Conservation (phyloP, 768 basidiomycete species). For the Podaxis sp. region DNA sequence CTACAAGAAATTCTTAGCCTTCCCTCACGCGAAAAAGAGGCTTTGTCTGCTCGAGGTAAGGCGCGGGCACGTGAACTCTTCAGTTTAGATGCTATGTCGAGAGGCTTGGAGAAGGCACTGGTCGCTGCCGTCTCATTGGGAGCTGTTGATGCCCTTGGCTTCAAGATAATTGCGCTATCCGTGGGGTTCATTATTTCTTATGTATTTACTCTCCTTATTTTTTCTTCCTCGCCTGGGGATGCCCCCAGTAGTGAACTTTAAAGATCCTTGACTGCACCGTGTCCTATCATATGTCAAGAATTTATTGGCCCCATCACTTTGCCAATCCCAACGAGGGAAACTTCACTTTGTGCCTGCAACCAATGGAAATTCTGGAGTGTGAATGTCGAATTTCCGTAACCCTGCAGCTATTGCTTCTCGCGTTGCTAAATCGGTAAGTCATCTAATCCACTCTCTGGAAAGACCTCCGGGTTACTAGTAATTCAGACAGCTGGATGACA, state of each 20-base stretch:
- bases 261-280: background rate
- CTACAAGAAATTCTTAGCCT: constrained; percentile 55
- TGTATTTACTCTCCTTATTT: constrained; percentile 6
- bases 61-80: constrained; percentile 62
- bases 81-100: constrained; percentile 72
- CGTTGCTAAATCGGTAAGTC: too few relatives aligned
- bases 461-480: too few relatives aligned
- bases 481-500: too few relatives aligned
- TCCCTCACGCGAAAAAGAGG: constrained; percentile 33
- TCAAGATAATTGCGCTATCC: constrained; percentile 22
- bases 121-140: constrained; percentile 56
- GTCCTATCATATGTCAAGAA: background rate
- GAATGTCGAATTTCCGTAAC: too few relatives aligned
- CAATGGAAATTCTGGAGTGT: background rate
- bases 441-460: too few relatives aligned
- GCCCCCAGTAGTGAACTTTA: background rate
- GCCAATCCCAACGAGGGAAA: background rate
- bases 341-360: background rate
- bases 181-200: constrained; percentile 29
- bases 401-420: too few relatives aligned
- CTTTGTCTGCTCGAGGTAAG: constrained; percentile 52
- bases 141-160: constrained; percentile 19
- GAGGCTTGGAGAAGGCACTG: constrained; percentile 52
- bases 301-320: background rate
- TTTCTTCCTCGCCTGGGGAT: background rate